These are phyloP conservation scores for Jatropha curcas DNA, from an alignment of 345 rosid species.

Conservation along the genomic window DNA sequence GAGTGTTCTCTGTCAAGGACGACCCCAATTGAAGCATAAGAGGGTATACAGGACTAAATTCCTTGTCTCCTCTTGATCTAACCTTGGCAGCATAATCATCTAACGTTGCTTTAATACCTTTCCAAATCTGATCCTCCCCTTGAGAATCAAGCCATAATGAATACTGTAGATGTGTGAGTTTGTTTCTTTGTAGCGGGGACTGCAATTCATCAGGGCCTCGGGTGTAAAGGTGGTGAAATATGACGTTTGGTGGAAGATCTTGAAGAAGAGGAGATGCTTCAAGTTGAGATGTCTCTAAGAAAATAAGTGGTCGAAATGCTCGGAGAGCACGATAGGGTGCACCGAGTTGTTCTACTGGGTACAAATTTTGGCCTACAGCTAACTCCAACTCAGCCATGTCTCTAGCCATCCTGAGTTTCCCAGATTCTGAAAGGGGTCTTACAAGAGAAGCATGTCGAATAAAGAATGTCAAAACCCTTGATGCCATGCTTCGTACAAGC, in stretches of 20 bases:
- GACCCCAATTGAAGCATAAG: constrained; percentile 89
- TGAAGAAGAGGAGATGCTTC: constrained; percentile 82
- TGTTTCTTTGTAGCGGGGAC: constrained; percentile 89
- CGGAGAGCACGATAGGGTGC: constrained; percentile 93
- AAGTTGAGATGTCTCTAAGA: constrained; percentile 88
- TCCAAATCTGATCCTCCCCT: constrained; percentile 98
- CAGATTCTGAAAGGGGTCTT: constrained; percentile 96
- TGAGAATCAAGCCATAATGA: constrained; percentile 95
- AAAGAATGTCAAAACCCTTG: constrained; percentile 83
- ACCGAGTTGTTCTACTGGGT: constrained; percentile 97
- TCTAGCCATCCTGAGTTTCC: constrained; percentile 92
- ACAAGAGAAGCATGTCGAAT: constrained; percentile 90
- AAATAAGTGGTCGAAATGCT: constrained; percentile 87
- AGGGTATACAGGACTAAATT: constrained; percentile 93
- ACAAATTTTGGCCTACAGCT: constrained; percentile 88
- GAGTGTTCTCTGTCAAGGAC: constrained; percentile 49
- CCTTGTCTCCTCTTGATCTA: constrained; percentile 91
- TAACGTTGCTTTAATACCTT: constrained; percentile 88
- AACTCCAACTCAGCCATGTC: constrained; percentile 99
- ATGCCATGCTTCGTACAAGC: constrained; percentile 82
- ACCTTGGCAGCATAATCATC: constrained; percentile 88
- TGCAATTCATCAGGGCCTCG: constrained; percentile 90
- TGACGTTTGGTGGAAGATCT: constrained; percentile 82
- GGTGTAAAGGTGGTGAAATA: constrained; percentile 88
- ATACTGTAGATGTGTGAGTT: constrained; percentile 73